These are phyloP conservation scores for Retiboletus flavoniger DNA, from an alignment of 1,284 basidiomycete species.

Conservation along the genomic window DNA sequence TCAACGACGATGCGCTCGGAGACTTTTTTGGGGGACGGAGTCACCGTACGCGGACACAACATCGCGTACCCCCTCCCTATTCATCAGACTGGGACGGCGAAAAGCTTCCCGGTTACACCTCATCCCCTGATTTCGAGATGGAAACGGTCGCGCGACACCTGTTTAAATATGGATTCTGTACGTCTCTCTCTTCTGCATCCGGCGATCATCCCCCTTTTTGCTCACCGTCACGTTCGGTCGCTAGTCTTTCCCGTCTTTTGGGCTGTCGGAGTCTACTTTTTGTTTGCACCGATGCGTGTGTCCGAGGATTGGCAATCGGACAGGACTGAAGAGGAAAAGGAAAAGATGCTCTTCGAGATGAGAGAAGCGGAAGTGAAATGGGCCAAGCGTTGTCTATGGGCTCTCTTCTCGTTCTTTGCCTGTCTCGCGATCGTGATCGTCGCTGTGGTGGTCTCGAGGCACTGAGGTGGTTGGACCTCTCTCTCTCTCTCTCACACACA, in stretches of 20 bases:
- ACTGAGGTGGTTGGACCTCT: slow-evolving; percentile 20
- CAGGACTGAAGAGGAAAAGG: slow-evolving; percentile 38
- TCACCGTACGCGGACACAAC: slow-evolving; percentile 26
- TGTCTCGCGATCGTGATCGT: slow-evolving; percentile 26
- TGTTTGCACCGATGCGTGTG: slow-evolving; percentile 39
- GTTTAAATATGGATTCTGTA: slow-evolving; percentile 34
- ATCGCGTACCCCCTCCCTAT: slow-evolving; percentile 29
- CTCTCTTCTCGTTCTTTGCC: slow-evolving; percentile 26
- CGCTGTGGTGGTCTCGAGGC: slow-evolving; percentile 22
- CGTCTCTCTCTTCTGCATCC: slow-evolving; percentile 2
- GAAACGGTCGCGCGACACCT: slow-evolving; percentile 34
- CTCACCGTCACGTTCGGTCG: neutral
- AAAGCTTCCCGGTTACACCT: slow-evolving; percentile 28
- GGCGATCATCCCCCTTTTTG: neutral
- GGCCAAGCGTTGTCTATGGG: slow-evolving; percentile 42
- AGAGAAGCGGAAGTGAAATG: slow-evolving; percentile 39
- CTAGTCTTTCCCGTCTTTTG: slow-evolving; percentile 47
- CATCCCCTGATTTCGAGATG: slow-evolving; percentile 17
- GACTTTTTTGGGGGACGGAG: slow-evolving; percentile 34
- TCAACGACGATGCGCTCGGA: slow-evolving; percentile 29
- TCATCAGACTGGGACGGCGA: slow-evolving; percentile 33
- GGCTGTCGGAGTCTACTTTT: slow-evolving; percentile 40
- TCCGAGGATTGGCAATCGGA: slow-evolving; percentile 40
- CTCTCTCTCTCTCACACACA: neutral
- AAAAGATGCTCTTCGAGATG: slow-evolving; percentile 38